Percentiles rank a stretch among this genome's conserved stretches.
phyloP scores from a whole-genome alignment of 2,329 filamentous ascomycete species.

The Aspergillus quadrilineatus region DNA sequence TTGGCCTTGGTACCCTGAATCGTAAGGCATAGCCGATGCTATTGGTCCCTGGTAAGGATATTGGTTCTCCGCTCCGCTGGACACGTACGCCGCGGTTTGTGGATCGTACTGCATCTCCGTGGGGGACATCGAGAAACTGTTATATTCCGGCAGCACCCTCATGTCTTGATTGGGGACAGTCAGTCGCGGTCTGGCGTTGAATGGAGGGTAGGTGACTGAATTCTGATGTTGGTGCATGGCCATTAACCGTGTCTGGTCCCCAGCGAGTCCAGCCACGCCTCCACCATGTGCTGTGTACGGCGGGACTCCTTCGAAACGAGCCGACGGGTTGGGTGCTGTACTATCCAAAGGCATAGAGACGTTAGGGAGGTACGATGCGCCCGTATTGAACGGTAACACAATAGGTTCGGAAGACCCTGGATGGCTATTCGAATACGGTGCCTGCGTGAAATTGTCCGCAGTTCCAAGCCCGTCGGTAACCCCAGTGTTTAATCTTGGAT shows the following conservation, averaged over 20 bases:
- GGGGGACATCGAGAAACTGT: conserved; percentile 26
- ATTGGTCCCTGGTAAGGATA: conserved; percentile 21
- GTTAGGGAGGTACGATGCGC: conserved; percentile 16
- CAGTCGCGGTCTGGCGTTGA: conserved; percentile 27
- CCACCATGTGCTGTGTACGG: conserved; percentile 1
- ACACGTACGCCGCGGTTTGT: conserved; percentile 26
- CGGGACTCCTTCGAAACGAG: conserved; percentile 21
- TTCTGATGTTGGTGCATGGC: conserved; percentile 27
- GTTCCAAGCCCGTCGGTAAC: conserved; percentile 6
- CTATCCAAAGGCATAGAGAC: conserved; percentile 26
- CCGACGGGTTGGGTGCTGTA: conserved; percentile 30
- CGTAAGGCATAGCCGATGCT: conserved; percentile 16
- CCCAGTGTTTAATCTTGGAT: conserved; percentile 13
- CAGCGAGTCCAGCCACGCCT: conserved; percentile 7
- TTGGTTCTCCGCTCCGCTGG: conserved; percentile 23
- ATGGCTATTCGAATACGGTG: conserved; percentile 11
- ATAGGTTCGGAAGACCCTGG: conserved; percentile 11
- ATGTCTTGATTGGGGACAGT: conserved; percentile 22
- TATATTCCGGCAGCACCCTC: conserved; percentile 25
- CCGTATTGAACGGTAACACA: conserved; percentile 13
- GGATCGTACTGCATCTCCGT: conserved; percentile 26
- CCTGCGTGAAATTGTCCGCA: conserved; percentile 16
- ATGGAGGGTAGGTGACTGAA: conserved; percentile 37
- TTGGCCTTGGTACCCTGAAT: conserved; percentile 22
- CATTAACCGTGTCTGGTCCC: conserved; percentile 21